Conservation (phyloP, 306 rosid genomes). For the Prunus mira region DNA sequence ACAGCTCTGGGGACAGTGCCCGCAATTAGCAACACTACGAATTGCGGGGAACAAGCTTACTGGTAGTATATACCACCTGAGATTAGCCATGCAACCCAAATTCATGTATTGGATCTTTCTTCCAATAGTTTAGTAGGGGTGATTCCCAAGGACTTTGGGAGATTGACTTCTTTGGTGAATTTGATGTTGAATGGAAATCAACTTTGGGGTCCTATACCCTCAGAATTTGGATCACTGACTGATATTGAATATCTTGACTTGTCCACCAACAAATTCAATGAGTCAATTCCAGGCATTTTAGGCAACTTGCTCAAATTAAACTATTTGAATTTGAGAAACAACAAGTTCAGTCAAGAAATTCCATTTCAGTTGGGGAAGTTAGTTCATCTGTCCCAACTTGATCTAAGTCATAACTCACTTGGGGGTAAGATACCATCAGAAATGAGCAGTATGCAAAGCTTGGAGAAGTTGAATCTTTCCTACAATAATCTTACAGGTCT, state of each 20-base stretch:
- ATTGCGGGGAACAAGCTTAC: background rate
- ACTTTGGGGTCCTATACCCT: constrained; percentile 7
- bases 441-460: constrained; percentile 9
- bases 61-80: background rate
- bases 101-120: background rate
- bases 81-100: background rate
- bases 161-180: background rate
- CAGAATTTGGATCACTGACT: background rate
- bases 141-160: constrained; percentile 6
- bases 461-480: constrained; percentile 13
- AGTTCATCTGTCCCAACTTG: constrained; percentile 1
- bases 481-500: constrained; percentile 5
- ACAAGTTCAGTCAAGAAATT: constrained; percentile 8
- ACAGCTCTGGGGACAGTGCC: background rate
- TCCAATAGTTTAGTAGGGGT: background rate
- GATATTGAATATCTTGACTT: constrained; percentile 1
- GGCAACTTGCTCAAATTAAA: background rate
- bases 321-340: constrained; percentile 16
- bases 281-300: background rate
- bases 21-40: background rate
- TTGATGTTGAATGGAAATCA: background rate
- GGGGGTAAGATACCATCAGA: background rate
- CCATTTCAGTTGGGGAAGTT: constrained; percentile 9
- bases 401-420: constrained; percentile 10
- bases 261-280: constrained; percentile 5